Conservation (phyloP, 176 grass and related monocot genomes). For the Oryza brachyantha region DNA sequence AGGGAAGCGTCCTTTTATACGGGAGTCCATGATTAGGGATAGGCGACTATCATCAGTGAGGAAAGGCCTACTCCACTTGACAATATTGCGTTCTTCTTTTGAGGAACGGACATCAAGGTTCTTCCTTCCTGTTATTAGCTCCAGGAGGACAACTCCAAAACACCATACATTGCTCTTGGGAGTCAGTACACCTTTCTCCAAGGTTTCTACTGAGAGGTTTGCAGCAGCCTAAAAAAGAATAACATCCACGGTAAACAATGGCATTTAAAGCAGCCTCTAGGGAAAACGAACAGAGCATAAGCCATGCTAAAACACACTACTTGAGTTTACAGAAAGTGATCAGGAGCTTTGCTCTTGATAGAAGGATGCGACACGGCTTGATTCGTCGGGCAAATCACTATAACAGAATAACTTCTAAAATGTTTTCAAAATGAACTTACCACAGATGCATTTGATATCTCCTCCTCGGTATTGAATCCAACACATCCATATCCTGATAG, state of each 20-base stretch:
- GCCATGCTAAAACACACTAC: neutral
- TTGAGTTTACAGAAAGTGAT: conserved; percentile 1
- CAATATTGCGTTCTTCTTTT: conserved; percentile 84
- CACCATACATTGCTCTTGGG: conserved; percentile 98
- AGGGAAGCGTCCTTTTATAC: conserved; percentile 89
- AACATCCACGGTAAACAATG: conserved; percentile 16
- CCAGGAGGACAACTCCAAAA: conserved; percentile 90
- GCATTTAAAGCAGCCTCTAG: neutral
- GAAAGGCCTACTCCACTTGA: conserved; percentile 89
- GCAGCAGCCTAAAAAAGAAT: conserved; percentile 58
- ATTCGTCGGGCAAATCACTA: no score
- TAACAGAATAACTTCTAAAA: neutral
- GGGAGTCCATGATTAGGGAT: conserved; percentile 90
- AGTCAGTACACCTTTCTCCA: conserved; percentile 92
- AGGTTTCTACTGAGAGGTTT: conserved; percentile 79
- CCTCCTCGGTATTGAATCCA: conserved; percentile 50
- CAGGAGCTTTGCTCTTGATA: neutral
- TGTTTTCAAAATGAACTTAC: conserved; percentile 45
- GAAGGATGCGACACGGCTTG: no score
- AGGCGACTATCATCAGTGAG: conserved; percentile 85
- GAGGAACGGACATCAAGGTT: conserved; percentile 67
- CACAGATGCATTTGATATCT: conserved; percentile 49
- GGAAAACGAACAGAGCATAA: neutral
- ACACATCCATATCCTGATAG: conserved; percentile 87
- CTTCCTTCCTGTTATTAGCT: conserved; percentile 86